Evolutionary conservation across 257 asterid genomes (phyloP).

Genomic region (Fraxinus quadrangulata): DNA sequence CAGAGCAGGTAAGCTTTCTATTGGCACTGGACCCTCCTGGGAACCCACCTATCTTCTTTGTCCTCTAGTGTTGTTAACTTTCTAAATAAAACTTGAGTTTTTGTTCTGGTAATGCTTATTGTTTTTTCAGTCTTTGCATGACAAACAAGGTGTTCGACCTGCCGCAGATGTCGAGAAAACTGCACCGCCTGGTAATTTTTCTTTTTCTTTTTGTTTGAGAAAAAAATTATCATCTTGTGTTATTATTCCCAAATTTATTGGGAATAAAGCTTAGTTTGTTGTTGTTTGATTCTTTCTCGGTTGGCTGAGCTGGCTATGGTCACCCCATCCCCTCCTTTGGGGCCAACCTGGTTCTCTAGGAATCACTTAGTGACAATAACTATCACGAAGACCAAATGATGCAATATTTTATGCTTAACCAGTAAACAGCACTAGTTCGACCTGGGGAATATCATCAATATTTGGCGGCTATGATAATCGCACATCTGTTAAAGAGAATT

Average conservation of each 20-base stretch:
- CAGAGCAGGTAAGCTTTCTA: constrained; percentile 66
- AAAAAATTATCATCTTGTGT: background rate
- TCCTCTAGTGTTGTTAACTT: background rate
- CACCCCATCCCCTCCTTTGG: background rate
- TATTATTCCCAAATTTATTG: background rate
- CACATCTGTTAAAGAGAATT: constrained; percentile 55
- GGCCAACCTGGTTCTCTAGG: background rate
- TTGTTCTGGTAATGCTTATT: background rate
- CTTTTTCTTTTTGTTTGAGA: background rate
- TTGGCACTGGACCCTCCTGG: background rate
- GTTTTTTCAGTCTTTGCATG: constrained; percentile 16
- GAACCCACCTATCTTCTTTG: background rate
- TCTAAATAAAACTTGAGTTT: constrained; percentile 1
- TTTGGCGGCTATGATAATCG: constrained; percentile 72
- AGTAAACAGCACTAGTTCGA: constrained; percentile 61
- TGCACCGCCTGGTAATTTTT: constrained; percentile 54
- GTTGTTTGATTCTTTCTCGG: background rate
- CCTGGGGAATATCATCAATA: constrained; percentile 95
- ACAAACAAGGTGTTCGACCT: constrained; percentile 56
- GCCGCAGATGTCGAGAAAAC: constrained; percentile 68
- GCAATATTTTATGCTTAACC: constrained; percentile 26
- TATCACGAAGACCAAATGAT: constrained; percentile 18
- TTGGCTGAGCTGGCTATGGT: background rate
- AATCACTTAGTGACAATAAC: background rate
- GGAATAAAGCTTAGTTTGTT: background rate